Percentiles rank a stretch among this genome's conserved stretches.
Evolutionary conservation across 2,329 filamentous ascomycete genomes (phyloP).

Genomic region (Penicillium digitatum): DNA sequence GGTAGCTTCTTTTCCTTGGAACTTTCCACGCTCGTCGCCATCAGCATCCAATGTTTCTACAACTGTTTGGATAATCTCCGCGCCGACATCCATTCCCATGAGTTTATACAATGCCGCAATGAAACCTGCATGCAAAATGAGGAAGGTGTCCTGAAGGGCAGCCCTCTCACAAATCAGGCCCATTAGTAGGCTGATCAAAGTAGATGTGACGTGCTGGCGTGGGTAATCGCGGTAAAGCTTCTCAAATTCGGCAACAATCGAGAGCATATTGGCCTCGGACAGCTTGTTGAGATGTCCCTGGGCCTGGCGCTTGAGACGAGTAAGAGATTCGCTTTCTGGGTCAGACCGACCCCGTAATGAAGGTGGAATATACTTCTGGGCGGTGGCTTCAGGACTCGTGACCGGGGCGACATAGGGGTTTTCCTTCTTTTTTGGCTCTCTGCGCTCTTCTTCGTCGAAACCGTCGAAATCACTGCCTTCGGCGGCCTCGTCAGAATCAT

Average conservation of each 20-base stretch:
- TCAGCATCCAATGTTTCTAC: conserved; percentile 69
- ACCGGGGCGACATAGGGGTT: conserved; percentile 84
- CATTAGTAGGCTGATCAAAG: conserved; percentile 71
- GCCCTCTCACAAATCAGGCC: conserved; percentile 76
- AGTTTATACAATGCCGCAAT: conserved; percentile 82
- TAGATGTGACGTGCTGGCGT: conserved; percentile 81
- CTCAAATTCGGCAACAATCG: conserved; percentile 78
- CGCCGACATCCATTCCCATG: conserved; percentile 83
- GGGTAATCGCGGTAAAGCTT: conserved; percentile 78
- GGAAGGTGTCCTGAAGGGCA: conserved; percentile 77
- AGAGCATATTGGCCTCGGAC: conserved; percentile 83
- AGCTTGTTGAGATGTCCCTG: conserved; percentile 90
- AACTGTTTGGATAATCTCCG: conserved; percentile 73
- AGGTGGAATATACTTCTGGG: conserved; percentile 80
- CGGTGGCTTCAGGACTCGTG: conserved; percentile 40
- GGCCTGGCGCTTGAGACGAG: conserved; percentile 69
- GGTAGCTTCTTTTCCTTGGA: conserved; percentile 57
- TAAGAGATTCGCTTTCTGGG: conserved; percentile 63
- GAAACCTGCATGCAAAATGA: conserved; percentile 87
- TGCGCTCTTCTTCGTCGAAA: conserved; percentile 40
- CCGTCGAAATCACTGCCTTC: conserved; percentile 39
- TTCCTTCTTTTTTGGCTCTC: conserved; percentile 56
- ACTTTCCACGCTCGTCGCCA: conserved; percentile 48
- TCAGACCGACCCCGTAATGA: conserved; percentile 65
- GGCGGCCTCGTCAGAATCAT: conserved; percentile 29